Evolutionary conservation across 2,329 filamentous ascomycete species (phyloP).

Genomic region (Trichoderma gracile): DNA sequence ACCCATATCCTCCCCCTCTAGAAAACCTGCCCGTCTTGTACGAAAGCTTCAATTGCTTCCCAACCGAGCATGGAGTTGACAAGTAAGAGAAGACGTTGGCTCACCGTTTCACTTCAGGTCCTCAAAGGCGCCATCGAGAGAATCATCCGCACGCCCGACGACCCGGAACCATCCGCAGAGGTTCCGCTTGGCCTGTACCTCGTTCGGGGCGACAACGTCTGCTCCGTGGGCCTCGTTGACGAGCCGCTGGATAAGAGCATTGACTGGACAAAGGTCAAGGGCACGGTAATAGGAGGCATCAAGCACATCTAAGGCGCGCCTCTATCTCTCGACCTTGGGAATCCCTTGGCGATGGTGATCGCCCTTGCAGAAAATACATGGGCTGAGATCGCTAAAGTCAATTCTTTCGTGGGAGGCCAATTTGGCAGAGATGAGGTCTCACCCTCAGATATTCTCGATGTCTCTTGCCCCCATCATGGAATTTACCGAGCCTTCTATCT

Average conservation of each 20-base stretch:
- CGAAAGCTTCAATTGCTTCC: neutral
- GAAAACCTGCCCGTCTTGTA: neutral
- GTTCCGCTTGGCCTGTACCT: slow-evolving; percentile 86
- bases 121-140: slow-evolving; percentile 82
- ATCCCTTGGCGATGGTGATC: too few species aligned
- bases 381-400: too few species aligned
- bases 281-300: slow-evolving; percentile 77
- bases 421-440: too few species aligned
- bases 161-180: slow-evolving; percentile 76
- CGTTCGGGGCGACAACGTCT: slow-evolving; percentile 92
- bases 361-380: too few species aligned
- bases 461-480: too few species aligned
- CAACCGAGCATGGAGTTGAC: too few species aligned
- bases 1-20: neutral
- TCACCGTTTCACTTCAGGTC: slow-evolving; percentile 52
- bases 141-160: slow-evolving; percentile 83
- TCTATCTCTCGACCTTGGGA: too few species aligned
- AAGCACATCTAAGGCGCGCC: slow-evolving; percentile 63
- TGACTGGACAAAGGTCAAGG: slow-evolving; percentile 88
- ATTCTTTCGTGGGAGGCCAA: too few species aligned
- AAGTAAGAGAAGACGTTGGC: too few species aligned
- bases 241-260: slow-evolving; percentile 87
- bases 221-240: slow-evolving; percentile 84
- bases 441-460: too few species aligned
- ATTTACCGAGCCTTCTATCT: too few species aligned